Evolutionary conservation across 2,329 filamentous ascomycete genomes (phyloP).

Genomic region (Talaromyces sp.): DNA sequence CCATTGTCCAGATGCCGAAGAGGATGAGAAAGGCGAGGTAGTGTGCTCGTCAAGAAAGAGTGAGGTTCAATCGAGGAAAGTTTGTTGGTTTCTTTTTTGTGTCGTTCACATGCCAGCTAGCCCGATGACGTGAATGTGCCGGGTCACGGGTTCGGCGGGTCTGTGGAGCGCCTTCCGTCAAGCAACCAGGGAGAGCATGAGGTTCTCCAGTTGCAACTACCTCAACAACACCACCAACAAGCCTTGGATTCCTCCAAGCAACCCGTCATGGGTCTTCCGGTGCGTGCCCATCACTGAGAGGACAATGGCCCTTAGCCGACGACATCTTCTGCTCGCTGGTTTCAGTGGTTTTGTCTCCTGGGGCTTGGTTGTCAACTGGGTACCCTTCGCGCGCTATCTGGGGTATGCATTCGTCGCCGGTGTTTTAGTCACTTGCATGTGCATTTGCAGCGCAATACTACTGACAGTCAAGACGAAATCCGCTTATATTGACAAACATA

Average conservation of each 20-base stretch:
- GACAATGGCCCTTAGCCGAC: constrained; percentile 50
- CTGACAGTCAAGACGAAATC: constrained; percentile 51
- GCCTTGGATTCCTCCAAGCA: constrained; percentile 15
- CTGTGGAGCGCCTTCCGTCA: neutral
- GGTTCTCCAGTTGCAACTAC: neutral
- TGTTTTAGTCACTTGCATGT: constrained; percentile 53
- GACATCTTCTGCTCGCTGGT: constrained; percentile 44
- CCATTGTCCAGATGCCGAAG: constrained; percentile 28
- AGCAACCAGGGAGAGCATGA: neutral
- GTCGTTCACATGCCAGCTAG: constrained; percentile 4
- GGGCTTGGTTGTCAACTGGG: constrained; percentile 80
- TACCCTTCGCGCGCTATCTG: constrained; percentile 77
- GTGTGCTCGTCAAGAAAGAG: neutral
- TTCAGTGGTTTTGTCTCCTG: constrained; percentile 68
- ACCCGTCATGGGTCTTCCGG: constrained; percentile 37
- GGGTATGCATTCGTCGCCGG: constrained; percentile 81
- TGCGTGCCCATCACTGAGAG: constrained; percentile 45
- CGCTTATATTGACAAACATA: constrained; percentile 42
- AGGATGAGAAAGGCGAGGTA: neutral
- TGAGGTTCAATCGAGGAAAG: neutral
- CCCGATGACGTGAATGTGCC: constrained; percentile 11
- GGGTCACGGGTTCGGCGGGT: constrained; percentile 13
- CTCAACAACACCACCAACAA: neutral
- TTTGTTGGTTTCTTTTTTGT: constrained; percentile 4
- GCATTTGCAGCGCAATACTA: constrained; percentile 60